Evolutionary conservation across 257 asterid genomes (phyloP).

Genomic region (Osmanthus fragrans): DNA sequence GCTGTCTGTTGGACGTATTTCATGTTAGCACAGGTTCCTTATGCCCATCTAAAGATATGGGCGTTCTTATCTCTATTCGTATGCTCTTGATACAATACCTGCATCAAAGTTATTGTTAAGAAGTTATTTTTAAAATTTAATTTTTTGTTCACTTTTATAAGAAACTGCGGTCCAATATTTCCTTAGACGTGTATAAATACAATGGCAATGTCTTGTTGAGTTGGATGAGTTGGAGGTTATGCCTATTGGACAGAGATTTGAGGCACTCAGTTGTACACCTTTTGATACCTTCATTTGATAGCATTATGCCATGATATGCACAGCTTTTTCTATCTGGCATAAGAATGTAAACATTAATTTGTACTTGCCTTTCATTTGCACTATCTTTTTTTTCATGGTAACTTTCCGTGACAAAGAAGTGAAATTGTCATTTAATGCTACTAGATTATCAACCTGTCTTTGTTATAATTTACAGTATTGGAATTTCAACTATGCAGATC

Average conservation of each 20-base stretch:
- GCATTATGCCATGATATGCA: not conserved
- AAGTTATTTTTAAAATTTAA: not conserved
- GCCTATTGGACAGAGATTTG: not conserved
- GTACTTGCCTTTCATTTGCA: not conserved
- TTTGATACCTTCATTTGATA: not conserved
- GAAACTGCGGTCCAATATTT: not conserved
- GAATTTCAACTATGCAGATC: not conserved
- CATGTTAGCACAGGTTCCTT: not conserved
- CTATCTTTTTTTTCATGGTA: not conserved
- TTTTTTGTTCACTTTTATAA: not conserved
- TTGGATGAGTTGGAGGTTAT: conserved; percentile 7
- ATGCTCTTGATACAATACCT: not conserved
- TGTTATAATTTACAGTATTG: not conserved
- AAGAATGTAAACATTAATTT: not conserved
- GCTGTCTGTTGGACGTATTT: not conserved
- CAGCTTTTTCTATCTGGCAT: not conserved
- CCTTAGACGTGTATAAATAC: not conserved
- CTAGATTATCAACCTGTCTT: not conserved
- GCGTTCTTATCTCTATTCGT: not conserved
- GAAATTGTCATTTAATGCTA: no score
- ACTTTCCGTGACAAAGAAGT: not conserved
- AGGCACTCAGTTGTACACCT: not conserved
- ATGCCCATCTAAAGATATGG: not conserved
- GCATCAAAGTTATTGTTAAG: not conserved
- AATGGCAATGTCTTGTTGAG: not conserved